Conservation (phyloP, 2,329 filamentous ascomycete species). For the Trichophyton rubrum region DNA sequence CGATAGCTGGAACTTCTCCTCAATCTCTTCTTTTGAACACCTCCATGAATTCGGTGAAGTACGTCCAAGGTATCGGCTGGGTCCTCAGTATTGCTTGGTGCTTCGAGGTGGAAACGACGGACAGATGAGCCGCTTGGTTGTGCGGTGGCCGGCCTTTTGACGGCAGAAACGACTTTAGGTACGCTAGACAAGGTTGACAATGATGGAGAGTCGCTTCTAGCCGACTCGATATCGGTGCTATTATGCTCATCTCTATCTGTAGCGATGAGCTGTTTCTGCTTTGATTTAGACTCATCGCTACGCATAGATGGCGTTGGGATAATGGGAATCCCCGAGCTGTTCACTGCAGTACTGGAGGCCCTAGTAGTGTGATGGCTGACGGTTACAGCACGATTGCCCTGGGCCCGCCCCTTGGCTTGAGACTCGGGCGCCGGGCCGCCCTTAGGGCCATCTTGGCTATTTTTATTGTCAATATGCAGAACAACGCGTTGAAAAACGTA, state of each 20-base stretch:
- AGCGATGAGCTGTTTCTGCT: conserved; percentile 15
- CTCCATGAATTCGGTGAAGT: conserved; percentile 20
- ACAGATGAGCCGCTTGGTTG: conserved; percentile 13
- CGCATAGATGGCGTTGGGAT: conserved; percentile 20
- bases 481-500: conserved; percentile 36
- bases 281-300: conserved; percentile 30
- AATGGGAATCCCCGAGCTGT: not conserved
- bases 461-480: conserved; percentile 11
- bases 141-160: not conserved
- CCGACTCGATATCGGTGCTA: not conserved
- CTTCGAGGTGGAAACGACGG: conserved; percentile 31
- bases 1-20: conserved; percentile 17
- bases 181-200: not conserved
- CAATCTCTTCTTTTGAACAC: conserved; percentile 27
- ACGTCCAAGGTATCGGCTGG: not conserved
- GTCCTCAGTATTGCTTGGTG: conserved; percentile 14
- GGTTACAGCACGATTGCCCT: not conserved
- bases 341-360: not conserved
- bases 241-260: not conserved
- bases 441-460: not conserved
- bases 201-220: not conserved
- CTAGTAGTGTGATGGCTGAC: not conserved
- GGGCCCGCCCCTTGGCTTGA: not conserved
- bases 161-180: not conserved
- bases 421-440: not conserved